Percentiles rank a stretch among this genome's conserved stretches.
These are phyloP conservation scores for Euphorbia celastroides DNA, from an alignment of 441 rosid genomes.

Conservation along the genomic window DNA sequence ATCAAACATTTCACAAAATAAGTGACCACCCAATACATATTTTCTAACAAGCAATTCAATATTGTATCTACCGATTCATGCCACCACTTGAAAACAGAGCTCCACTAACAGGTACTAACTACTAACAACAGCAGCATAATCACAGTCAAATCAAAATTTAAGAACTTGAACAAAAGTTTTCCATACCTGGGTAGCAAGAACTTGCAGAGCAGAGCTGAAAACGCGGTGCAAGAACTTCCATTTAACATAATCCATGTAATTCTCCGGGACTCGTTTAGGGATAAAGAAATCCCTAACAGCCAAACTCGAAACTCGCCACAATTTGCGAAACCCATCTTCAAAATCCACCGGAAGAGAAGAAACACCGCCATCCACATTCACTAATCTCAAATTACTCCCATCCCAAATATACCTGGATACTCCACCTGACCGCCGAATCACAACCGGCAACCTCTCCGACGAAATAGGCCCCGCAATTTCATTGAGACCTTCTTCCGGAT, in stretches of 20 bases:
- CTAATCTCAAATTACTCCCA: constrained; percentile 37
- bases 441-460: constrained; percentile 46
- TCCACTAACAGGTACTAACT: too few relatives aligned
- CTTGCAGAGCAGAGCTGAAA: constrained; percentile 88
- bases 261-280: constrained; percentile 64
- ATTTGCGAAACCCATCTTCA: constrained; percentile 33
- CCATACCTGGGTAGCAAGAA: constrained; percentile 99
- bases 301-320: constrained; percentile 33
- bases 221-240: constrained; percentile 94
- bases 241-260: constrained; percentile 67
- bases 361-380: constrained; percentile 40
- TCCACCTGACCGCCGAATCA: constrained; percentile 41
- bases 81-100: neutral
- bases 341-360: constrained; percentile 31
- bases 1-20: constrained; percentile 14
- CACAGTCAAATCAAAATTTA: neutral
- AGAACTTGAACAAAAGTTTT: too few relatives aligned
- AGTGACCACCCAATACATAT: constrained; percentile 13
- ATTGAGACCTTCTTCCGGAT: constrained; percentile 33
- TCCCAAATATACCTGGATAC: constrained; percentile 66
- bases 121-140: neutral
- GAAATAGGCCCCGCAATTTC: constrained; percentile 17
- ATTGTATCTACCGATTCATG: neutral
- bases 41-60: constrained; percentile 9
- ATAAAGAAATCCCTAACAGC: constrained; percentile 60